Percentiles rank a stretch among this genome's conserved stretches.
These are phyloP conservation scores for Pichia cactophila DNA, from an alignment of 1,139 yeast species.

Conservation along the genomic window DNA sequence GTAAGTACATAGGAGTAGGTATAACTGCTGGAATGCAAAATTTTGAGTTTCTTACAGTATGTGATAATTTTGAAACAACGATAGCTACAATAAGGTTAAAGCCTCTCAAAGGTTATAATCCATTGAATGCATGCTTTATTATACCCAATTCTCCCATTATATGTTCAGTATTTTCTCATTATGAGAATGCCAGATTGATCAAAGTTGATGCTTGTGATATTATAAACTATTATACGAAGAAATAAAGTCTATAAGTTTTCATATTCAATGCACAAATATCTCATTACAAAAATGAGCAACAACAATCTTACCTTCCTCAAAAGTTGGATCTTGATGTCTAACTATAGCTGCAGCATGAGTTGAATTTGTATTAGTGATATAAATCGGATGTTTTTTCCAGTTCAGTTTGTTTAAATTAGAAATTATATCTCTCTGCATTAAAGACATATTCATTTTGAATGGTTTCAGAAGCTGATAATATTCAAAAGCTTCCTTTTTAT, in stretches of 20 bases:
- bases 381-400: slow-evolving; percentile 68
- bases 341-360: slow-evolving; percentile 82
- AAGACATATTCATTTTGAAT: slow-evolving; percentile 35
- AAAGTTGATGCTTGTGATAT: slow-evolving; percentile 5
- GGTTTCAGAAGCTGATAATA: slow-evolving; percentile 21
- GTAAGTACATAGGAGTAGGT: slow-evolving; percentile 57
- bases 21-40: slow-evolving; percentile 42
- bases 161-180: slow-evolving; percentile 14
- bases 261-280: slow-evolving; percentile 21
- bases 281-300: slow-evolving; percentile 55
- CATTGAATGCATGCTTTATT: slow-evolving; percentile 5
- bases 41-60: slow-evolving; percentile 24
- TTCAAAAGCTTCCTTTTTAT: slow-evolving; percentile 13
- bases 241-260: neutral
- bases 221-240: slow-evolving; percentile 3
- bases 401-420: slow-evolving; percentile 46
- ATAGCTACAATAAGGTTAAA: neutral
- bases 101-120: slow-evolving; percentile 1
- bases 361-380: slow-evolving; percentile 55
- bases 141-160: slow-evolving; percentile 5
- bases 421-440: slow-evolving; percentile 46
- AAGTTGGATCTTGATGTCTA: slow-evolving; percentile 42
- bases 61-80: slow-evolving; percentile 20
- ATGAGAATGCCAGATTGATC: slow-evolving; percentile 1
- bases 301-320: slow-evolving; percentile 62